Base-by-base conservation (phyloP, 345 rosid genomes). In the Ricinus communis region DNA sequence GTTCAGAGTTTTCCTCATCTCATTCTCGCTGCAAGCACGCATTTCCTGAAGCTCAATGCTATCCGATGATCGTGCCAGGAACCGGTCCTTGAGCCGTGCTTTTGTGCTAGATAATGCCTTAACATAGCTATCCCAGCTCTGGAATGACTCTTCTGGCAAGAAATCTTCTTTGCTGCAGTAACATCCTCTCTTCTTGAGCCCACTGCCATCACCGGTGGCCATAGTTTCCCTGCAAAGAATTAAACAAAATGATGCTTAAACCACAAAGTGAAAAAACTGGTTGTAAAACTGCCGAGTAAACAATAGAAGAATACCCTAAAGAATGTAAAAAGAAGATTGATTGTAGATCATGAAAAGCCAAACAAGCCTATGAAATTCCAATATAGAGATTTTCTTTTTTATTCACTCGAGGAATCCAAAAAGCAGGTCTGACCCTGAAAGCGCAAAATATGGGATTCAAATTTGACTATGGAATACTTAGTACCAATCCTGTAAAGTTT, bases 71-170 rank as follows among this genome's bases (percentile, higher is more conserved):
- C 90, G 82, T 5, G 88, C 65, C 53, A 83, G 60, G 40, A 84
- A 55, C 5, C 89, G 85, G 70, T 89, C 83, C 67, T 86, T 87
- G 77, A 89, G 82, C 80, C 90, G 59, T 0, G 83, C 56, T 75
- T 66, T 82, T 5, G 84, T 86, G 76, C 74, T 80, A 58, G 81
- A 80, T 76, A 87, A 63, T 30, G 90, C 91, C 38, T 77, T 70
- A 71, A 62, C 74, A 74, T 89, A 89, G 59, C 65, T 83, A 40
- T 65, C 65, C 79, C 83, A 90, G 75, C 76, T 86, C 64, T 82
- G 79, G 61, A 90, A 90, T 65, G 96, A 87, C 64, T 87, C 82
- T 52, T 86, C 90, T 0, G 92, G 96, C 66, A 85, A 77, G 77
- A 90, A 83, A 75, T 85, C 87, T 41, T 74, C 73, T 56, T 85